A percentile compares a stretch with the other conserved stretches of the same genome.
Conservation (phyloP, 108 stramenopile species). For the Mediolabrus comicus region DNA sequence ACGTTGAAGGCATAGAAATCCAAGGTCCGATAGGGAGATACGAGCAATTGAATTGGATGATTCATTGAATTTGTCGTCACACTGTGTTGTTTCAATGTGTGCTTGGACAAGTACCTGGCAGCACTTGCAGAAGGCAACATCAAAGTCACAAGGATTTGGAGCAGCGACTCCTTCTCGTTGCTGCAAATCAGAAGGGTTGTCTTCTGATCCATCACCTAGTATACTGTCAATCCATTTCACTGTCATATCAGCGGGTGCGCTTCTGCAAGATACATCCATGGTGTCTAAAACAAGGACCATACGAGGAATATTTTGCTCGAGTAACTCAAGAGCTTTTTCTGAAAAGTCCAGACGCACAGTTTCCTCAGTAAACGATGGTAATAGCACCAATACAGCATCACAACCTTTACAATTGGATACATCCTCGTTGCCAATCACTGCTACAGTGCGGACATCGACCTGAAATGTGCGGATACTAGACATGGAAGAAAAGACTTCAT, state of each 20-base stretch:
- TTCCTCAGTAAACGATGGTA: constrained; percentile 14
- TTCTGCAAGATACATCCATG: neutral
- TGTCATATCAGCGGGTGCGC: neutral
- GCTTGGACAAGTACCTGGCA: constrained; percentile 24
- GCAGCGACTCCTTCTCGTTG: constrained; percentile 19
- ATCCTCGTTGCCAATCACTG: constrained; percentile 42
- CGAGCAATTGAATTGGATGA: constrained; percentile 7
- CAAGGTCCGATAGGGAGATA: constrained; percentile 29
- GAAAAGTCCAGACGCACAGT: constrained; percentile 9
- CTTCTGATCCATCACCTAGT: neutral
- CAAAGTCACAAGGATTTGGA: constrained; percentile 13
- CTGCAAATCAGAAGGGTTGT: neutral
- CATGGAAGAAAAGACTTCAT: constrained; percentile 1
- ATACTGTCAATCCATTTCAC: constrained; percentile 17
- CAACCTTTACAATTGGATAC: constrained; percentile 18
- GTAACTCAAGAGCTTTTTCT: constrained; percentile 4
- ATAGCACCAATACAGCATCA: constrained; percentile 33
- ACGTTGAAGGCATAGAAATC: constrained; percentile 35
- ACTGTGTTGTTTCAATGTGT: neutral
- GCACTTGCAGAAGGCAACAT: constrained; percentile 30
- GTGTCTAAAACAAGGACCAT: constrained; percentile 27
- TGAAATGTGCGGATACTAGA: constrained; percentile 7
- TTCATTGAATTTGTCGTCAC: constrained; percentile 8
- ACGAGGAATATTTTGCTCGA: constrained; percentile 19
- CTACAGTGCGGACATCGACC: constrained; percentile 22